Evolutionary conservation across 169 alveolate species (phyloP).

Genomic region (Plasmodium coatneyi): DNA sequence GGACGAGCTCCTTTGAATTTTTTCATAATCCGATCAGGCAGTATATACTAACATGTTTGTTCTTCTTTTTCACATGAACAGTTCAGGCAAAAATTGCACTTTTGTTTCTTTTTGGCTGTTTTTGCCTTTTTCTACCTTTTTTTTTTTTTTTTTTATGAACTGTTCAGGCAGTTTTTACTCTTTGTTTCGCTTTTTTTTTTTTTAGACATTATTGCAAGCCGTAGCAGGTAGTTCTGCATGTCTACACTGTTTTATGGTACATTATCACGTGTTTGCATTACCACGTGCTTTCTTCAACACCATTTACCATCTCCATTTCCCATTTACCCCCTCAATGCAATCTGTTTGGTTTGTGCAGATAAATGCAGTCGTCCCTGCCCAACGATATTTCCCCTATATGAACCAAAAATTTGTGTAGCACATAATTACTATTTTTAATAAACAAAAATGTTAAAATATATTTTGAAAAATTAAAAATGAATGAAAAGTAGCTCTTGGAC

Average conservation of each 20-base stretch:
- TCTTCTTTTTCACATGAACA: neutral
- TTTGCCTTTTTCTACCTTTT: neutral
- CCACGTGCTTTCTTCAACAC: neutral
- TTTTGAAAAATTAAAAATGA: constrained; percentile 71
- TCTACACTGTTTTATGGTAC: neutral
- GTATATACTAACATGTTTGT: neutral
- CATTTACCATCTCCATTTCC: neutral
- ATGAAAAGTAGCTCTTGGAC: constrained; percentile 58
- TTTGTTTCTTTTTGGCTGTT: neutral
- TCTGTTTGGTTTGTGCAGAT: constrained; percentile 59
- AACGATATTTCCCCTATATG: constrained; percentile 21
- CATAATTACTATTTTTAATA: constrained; percentile 53
- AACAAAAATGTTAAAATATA: constrained; percentile 65
- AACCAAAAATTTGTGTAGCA: constrained; percentile 15
- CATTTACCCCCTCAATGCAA: constrained; percentile 6
- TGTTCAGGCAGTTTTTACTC: neutral
- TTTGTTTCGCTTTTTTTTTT: neutral
- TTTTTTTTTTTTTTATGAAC: neutral
- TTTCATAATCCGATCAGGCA: neutral
- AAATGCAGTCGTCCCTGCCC: constrained; percentile 6
- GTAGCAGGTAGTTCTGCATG: neutral
- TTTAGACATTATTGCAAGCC: neutral
- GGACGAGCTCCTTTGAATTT: neutral
- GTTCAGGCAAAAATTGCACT: neutral
- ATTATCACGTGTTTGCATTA: neutral